These are phyloP conservation scores for Diaporthe citri DNA, from an alignment of 2,329 filamentous ascomycete genomes.

Conservation along the genomic window DNA sequence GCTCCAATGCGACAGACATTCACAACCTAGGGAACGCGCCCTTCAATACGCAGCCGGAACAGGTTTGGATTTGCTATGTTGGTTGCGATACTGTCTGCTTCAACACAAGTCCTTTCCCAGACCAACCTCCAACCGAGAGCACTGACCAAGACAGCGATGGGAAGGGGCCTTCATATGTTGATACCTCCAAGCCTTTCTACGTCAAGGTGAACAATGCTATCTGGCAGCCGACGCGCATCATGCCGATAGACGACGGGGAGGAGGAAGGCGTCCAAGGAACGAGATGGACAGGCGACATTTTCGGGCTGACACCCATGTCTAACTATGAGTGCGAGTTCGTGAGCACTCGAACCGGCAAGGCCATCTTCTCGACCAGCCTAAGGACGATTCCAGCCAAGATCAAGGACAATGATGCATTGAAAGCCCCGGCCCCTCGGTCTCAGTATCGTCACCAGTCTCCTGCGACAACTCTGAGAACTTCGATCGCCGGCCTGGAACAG, in stretches of 20 bases:
- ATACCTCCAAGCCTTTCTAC: slow-evolving; percentile 81
- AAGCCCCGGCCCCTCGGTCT: slow-evolving; percentile 65
- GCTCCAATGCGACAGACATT: slow-evolving; percentile 81
- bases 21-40: slow-evolving; percentile 83
- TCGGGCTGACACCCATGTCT: slow-evolving; percentile 76
- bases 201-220: slow-evolving; percentile 83
- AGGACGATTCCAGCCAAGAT: slow-evolving; percentile 70
- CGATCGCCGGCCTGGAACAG: slow-evolving; percentile 78
- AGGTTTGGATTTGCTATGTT: slow-evolving; percentile 86
- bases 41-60: slow-evolving; percentile 76
- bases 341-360: slow-evolving; percentile 72
- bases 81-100: slow-evolving; percentile 84
- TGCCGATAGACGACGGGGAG: slow-evolving; percentile 57
- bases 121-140: slow-evolving; percentile 28
- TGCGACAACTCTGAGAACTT: slow-evolving; percentile 80
- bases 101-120: slow-evolving; percentile 73
- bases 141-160: slow-evolving; percentile 55
- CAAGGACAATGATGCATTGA: slow-evolving; percentile 53
- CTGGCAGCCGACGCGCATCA: slow-evolving; percentile 84
- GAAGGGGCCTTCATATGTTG: slow-evolving; percentile 63
- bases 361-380: slow-evolving; percentile 80
- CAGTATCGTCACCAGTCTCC: slow-evolving; percentile 79
- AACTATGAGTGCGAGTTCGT: slow-evolving; percentile 86
- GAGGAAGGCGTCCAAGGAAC: slow-evolving; percentile 56
- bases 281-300: slow-evolving; percentile 79